phyloP scores from a whole-genome alignment of 176 grass and related monocot genomes.

The Ensete ventricosum region DNA sequence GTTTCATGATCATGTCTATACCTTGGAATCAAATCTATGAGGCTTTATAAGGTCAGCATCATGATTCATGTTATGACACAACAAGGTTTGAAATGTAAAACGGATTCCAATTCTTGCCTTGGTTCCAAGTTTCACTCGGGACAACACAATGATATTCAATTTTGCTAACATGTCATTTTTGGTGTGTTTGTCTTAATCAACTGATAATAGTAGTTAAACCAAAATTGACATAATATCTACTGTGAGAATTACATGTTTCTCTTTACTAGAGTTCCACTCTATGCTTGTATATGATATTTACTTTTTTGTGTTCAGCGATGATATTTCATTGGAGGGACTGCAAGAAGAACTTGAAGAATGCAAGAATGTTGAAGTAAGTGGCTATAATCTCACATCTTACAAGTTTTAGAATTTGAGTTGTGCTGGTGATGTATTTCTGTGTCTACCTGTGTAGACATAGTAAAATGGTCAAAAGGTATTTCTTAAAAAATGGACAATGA shows the following conservation, averaged over 20 bases:
- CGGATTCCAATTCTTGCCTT: neutral
- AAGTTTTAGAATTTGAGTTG: neutral
- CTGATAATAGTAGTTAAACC: neutral
- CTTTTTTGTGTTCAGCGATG: conserved; percentile 42
- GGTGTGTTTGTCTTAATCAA: neutral
- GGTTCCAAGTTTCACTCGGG: neutral
- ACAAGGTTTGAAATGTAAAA: neutral
- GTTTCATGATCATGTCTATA: neutral
- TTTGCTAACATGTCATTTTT: neutral
- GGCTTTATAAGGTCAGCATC: neutral
- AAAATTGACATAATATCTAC: neutral
- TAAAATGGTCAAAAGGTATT: neutral
- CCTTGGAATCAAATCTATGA: neutral
- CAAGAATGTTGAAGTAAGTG: conserved; percentile 48
- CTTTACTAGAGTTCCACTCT: conserved; percentile 8
- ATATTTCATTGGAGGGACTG: conserved; percentile 70
- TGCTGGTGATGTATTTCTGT: conserved; percentile 20
- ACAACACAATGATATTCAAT: neutral
- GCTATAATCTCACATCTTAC: neutral
- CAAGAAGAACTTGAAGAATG: conserved; percentile 84
- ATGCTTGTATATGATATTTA: conserved; percentile 17
- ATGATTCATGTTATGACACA: neutral
- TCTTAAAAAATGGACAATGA: neutral
- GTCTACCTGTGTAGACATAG: neutral
- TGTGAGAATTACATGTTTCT: neutral